Evolutionary conservation across 441 rosid genomes (phyloP).

Genomic region (Aquilaria agallochum): DNA sequence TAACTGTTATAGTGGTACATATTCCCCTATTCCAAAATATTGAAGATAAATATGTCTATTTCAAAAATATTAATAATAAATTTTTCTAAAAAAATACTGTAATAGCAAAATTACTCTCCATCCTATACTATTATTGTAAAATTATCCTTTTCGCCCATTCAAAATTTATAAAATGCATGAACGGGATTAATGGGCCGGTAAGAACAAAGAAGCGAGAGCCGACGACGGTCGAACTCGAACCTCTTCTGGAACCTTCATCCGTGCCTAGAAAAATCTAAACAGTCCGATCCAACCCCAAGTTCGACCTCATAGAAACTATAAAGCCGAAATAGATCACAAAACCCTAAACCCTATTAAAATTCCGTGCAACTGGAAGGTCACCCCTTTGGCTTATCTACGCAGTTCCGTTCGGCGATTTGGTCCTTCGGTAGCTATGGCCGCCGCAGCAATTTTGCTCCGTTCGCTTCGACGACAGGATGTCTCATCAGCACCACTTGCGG

Average conservation of each 20-base stretch:
- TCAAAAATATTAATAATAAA: no score
- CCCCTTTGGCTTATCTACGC: neutral
- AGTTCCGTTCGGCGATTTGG: neutral
- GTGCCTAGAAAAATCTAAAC: constrained; percentile 16
- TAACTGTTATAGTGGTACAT: no score
- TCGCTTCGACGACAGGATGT: constrained; percentile 71
- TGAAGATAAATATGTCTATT: no score
- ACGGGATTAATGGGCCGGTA: no score
- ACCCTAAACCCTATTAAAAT: constrained; percentile 43
- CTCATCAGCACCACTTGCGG: constrained; percentile 52
- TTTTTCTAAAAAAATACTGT: no score
- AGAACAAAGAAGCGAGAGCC: no score
- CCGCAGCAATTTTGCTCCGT: constrained; percentile 65
- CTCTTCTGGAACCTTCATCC: constrained; percentile 36
- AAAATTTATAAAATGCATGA: no score
- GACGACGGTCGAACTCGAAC: no score
- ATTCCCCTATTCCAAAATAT: no score
- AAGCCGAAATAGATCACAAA: constrained; percentile 17
- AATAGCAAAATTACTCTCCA: no score
- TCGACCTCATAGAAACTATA: neutral
- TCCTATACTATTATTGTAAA: no score
- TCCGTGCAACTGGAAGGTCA: neutral
- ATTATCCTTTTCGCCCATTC: no score
- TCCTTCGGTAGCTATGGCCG: constrained; percentile 39
- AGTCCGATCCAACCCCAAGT: neutral